Conservation (phyloP, 208 protist species). For the Wallacemonas sp. region DNA sequence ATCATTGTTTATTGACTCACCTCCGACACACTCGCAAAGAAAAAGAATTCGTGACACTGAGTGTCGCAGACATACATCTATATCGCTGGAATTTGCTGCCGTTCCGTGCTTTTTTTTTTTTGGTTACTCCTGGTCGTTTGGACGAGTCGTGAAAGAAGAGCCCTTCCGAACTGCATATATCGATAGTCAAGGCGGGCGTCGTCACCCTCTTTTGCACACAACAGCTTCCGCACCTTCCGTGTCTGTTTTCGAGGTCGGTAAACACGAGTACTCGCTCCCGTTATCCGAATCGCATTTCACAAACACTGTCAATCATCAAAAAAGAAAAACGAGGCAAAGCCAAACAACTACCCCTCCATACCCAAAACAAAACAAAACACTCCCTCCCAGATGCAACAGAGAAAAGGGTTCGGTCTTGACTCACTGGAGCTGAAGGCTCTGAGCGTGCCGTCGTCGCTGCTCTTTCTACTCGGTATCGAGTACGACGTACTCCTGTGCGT, state of each 20-base stretch:
- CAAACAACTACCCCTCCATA: neutral
- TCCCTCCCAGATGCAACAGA: constrained; percentile 6
- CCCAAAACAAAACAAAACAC: neutral
- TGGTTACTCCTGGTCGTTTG: neutral
- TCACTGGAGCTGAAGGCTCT: constrained; percentile 80
- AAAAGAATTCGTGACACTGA: no score
- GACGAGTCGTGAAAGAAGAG: neutral
- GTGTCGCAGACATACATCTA: no score
- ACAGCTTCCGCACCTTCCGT: neutral
- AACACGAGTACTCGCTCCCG: no score
- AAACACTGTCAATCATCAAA: neutral
- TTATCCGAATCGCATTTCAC: no score
- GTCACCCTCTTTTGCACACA: neutral
- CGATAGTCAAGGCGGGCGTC: no score
- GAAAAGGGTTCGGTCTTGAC: constrained; percentile 43
- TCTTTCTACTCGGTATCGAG: constrained; percentile 79
- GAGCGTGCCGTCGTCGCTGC: constrained; percentile 68
- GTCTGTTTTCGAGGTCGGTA: neutral
- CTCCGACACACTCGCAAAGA: no score
- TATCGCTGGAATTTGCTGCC: constrained; percentile 1
- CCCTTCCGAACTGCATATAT: no score
- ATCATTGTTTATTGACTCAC: no score
- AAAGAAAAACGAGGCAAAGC: constrained; percentile 19
- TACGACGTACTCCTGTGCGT: constrained; percentile 76
- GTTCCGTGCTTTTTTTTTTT: neutral